Base-by-base conservation (phyloP, 441 rosid species). In the Biscutella auriculata region DNA sequence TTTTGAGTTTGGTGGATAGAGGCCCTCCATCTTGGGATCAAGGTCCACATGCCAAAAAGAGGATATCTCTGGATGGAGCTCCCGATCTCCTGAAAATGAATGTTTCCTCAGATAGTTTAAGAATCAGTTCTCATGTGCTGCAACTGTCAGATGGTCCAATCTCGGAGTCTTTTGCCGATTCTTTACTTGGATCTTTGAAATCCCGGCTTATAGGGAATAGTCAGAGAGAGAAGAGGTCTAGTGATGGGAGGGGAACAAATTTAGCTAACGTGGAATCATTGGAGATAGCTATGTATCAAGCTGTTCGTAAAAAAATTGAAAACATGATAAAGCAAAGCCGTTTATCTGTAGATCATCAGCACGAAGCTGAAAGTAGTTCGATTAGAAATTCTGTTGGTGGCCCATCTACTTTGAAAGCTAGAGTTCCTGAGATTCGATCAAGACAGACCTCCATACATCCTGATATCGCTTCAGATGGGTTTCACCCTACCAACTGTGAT, bases 401-500 rank as follows among this genome's bases (percentile, higher is more conserved):
- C 43, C 89, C 68, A 56, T 78, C 83, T 70, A 53, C 74, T 52
- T 70, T 79, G 57, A 76, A 71, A 63, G 83, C 69, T 40, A 83
- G 73, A 56, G 78, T 75, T 63, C 49, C 81, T 58, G 73, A 75
- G 41, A 46, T 66, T 41, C 72, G 80, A 73, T 70, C 85, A 15
- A 73, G 68, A 65, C 82, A 77, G 60, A 72, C 78, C 63, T 74
- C 84, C 51, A 81, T 67, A 58, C 66, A 67, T 72, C 58, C 68
- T 58, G 65, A 21, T 59, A 28, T 33, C 27, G 8, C 70, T 68
- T 76, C 64, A 75, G 85, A 84, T 78, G 84, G 87, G 66, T 78
- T 88, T 72, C 83, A 88, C 59, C 95, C 87, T 14, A 71, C 62
- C 27, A 94, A 80, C 67, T 85, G 92, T 72, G 97, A 90, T 77